These are phyloP conservation scores for Euryodendron excelsum DNA, from an alignment of 148 eudicot species.

Conservation along the genomic window DNA sequence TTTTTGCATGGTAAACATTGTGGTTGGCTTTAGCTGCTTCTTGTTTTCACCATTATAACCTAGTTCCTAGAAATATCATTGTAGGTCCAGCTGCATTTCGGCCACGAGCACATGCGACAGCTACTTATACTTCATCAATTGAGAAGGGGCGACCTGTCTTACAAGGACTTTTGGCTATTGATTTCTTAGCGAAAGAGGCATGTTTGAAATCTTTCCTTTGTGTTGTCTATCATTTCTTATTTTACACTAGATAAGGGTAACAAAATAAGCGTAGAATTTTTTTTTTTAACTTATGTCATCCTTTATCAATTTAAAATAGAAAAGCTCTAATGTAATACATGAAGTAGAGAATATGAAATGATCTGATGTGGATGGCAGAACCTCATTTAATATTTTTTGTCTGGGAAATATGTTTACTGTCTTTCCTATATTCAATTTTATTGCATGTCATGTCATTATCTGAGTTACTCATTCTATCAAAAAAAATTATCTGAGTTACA, in stretches of 20 bases:
- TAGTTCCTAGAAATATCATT: constrained; percentile 15
- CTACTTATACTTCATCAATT: constrained; percentile 63
- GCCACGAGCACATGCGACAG: constrained; percentile 82
- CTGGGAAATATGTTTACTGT: neutral
- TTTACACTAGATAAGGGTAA: neutral
- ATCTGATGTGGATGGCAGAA: neutral
- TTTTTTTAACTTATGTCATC: neutral
- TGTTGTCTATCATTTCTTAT: neutral
- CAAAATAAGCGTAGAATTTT: neutral
- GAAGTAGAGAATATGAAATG: constrained; percentile 3
- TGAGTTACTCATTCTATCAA: neutral
- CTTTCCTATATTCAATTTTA: neutral
- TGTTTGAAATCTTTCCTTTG: constrained; percentile 12
- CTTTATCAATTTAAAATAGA: neutral
- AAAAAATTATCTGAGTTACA: constrained; percentile 2
- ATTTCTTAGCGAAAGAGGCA: constrained; percentile 95
- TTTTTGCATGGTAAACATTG: neutral
- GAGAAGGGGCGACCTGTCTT: constrained; percentile 93
- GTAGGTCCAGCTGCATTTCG: constrained; percentile 99
- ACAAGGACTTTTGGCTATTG: constrained; percentile 94
- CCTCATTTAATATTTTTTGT: neutral
- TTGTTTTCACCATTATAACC: constrained; percentile 10
- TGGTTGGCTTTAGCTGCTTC: neutral
- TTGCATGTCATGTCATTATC: neutral
- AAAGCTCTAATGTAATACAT: neutral